Evolutionary conservation across 2,329 filamentous ascomycete genomes (phyloP), one percentile per base, ranked within the genome.

Genomic region (Sporothrix inflata): DNA sequence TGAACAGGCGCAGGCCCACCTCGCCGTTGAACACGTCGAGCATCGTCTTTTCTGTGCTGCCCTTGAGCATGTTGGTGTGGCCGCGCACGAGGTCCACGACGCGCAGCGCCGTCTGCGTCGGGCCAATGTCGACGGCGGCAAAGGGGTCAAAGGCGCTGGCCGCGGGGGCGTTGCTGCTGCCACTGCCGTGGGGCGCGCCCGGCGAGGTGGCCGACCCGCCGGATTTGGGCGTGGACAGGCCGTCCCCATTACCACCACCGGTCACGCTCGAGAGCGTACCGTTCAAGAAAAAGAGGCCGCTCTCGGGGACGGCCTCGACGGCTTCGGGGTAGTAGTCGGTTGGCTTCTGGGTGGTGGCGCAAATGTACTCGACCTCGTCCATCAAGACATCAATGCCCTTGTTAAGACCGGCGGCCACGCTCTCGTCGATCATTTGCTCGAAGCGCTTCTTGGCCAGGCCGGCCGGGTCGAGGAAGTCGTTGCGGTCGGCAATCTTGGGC

Each of bases 11-110:
- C 75, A 98, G 88, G 0, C 96, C 96, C 34, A 99, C 95, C 83
- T 99, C 96, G 82, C 96, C 94, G 81, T 97, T 98, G 86, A 99
- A 99, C 16, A 99, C 96, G 79, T 99, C 96, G 34, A 99, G 90
- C 87, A 97, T 97, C 74, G 93, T 95, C 85, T 99, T 99, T 80
- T 99, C 96, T 1, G 95, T 98, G 79, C 93, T 97, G 74, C 96
- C 96, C 4, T 93, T 89, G 14, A 99, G 87, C 94, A 99, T 98
- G 79, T 88, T 90, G 1, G 94, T 98, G 80, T 99, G 96, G 19
- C 91, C 91, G 27, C 91, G 91, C 16, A 98, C 92, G 53, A 98
- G 89, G 55, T 94, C 90, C 34, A 97, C 92, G 67, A 99, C 90
- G 69, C 91, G 90, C 75, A 84, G 86, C 4, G 96, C 94, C 19